Evolutionary conservation across 2,329 filamentous ascomycete genomes (phyloP).

Genomic region (Leptographium lundbergii): DNA sequence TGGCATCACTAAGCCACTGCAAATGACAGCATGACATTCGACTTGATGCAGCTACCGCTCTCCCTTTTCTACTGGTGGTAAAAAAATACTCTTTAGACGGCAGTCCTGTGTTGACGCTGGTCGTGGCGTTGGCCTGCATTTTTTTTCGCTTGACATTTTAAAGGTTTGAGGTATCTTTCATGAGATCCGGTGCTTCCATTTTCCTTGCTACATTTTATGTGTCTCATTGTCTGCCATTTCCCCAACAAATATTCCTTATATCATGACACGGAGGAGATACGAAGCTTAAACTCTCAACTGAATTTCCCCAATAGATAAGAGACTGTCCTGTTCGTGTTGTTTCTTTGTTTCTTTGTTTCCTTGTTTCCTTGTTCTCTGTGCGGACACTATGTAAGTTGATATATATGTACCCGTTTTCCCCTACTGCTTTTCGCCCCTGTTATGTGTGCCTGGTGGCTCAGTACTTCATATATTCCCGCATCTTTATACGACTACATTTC

Average conservation of each 20-base stretch:
- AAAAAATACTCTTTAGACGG: not conserved
- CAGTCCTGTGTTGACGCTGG: not conserved
- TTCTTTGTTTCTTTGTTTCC: not conserved
- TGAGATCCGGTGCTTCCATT: not conserved
- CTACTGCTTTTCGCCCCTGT: not conserved
- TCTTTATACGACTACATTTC: not conserved
- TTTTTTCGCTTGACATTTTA: not conserved
- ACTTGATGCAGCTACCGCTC: not conserved
- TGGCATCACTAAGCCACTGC: not conserved
- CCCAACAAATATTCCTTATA: not conserved
- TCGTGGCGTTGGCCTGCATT: not conserved
- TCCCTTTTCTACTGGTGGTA: not conserved
- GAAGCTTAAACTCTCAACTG: conserved; percentile 1
- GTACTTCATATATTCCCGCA: not conserved
- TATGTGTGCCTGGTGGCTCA: not conserved
- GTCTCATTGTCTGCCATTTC: not conserved
- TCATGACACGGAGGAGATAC: conserved; percentile 7
- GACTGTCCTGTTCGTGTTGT: not conserved
- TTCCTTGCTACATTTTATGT: not conserved
- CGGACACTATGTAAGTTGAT: conserved; percentile 6
- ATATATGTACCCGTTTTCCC: conserved; percentile 2
- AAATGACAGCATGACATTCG: not conserved
- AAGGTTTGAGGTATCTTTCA: not conserved
- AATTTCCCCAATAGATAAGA: conserved; percentile 9
- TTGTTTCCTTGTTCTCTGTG: not conserved